These are phyloP conservation scores for Termitomyces sp. DNA, from an alignment of 768 basidiomycete species.

Conservation along the genomic window DNA sequence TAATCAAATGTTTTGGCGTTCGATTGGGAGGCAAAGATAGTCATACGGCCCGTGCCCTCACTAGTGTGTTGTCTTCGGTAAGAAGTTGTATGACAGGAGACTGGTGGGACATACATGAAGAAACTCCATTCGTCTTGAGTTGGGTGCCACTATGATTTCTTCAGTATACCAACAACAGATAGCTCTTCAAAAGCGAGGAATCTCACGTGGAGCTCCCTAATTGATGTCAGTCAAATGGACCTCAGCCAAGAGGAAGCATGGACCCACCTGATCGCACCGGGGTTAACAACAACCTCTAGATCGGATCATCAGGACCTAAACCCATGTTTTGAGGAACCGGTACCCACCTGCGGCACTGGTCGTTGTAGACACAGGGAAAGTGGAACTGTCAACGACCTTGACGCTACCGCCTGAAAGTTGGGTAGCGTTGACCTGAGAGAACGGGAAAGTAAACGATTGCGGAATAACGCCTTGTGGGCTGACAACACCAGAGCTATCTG, in stretches of 20 bases:
- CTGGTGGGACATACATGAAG: slow-evolving; percentile 38
- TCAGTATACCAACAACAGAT: not conserved
- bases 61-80: slow-evolving; percentile 22
- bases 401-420: slow-evolving; percentile 40
- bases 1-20: slow-evolving; percentile 59
- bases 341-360: slow-evolving; percentile 39
- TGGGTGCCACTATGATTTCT: slow-evolving; percentile 55
- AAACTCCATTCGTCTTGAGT: slow-evolving; percentile 61
- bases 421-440: slow-evolving; percentile 40
- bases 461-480: slow-evolving; percentile 42
- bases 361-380: slow-evolving; percentile 44
- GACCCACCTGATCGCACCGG: slow-evolving; percentile 46
- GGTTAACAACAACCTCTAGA: slow-evolving; percentile 47
- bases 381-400: slow-evolving; percentile 46
- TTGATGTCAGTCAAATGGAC: not conserved
- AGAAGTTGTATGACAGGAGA: not conserved
- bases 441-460: slow-evolving; percentile 38
- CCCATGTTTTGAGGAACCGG: not conserved
- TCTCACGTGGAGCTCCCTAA: slow-evolving; percentile 51
- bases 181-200: not conserved
- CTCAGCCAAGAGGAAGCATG: not conserved
- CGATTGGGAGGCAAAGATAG: slow-evolving; percentile 46
- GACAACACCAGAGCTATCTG: slow-evolving; percentile 25
- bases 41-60: slow-evolving; percentile 47
- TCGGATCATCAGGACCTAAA: not conserved